Conservation (phyloP, 257 asterid genomes). For the Fraxinus pennsylvanica region DNA sequence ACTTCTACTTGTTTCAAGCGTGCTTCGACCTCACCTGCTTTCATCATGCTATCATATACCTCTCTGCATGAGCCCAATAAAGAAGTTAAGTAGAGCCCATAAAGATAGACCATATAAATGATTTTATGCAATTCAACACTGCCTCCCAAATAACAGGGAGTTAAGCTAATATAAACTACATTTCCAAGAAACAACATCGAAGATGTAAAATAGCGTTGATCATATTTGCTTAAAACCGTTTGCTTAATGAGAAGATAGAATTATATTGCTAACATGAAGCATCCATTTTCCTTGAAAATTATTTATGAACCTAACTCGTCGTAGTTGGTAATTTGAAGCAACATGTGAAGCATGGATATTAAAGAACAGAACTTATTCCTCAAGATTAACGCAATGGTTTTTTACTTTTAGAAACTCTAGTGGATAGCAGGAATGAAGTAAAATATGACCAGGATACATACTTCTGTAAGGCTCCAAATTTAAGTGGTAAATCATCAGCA, state of each 20-base stretch:
- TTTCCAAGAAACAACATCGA: background rate
- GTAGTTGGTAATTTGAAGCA: constrained; percentile 13
- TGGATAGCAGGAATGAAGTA: constrained; percentile 18
- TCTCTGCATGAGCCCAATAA: constrained; percentile 51
- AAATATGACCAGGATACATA: constrained; percentile 31
- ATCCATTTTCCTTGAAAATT: constrained; percentile 19
- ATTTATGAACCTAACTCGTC: background rate
- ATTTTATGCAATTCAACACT: constrained; percentile 24
- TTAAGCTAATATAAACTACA: background rate
- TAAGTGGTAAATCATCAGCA: constrained; percentile 72
- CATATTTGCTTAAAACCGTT: constrained; percentile 5
- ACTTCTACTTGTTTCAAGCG: constrained; percentile 69
- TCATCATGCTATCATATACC: constrained; percentile 77
- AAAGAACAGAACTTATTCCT: background rate
- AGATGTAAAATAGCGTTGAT: constrained; percentile 1
- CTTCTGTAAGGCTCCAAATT: constrained; percentile 82
- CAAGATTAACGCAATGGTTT: constrained; percentile 20
- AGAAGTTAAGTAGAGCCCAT: constrained; percentile 25
- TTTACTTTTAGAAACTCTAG: constrained; percentile 11
- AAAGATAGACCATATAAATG: constrained; percentile 12
- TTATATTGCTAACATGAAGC: constrained; percentile 19
- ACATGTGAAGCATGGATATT: background rate
- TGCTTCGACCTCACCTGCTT: constrained; percentile 67
- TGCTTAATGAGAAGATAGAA: background rate
- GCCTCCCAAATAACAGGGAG: constrained; percentile 12